Conservation (phyloP, 2,329 filamentous ascomycete species). For the Alternaria burnsii region DNA sequence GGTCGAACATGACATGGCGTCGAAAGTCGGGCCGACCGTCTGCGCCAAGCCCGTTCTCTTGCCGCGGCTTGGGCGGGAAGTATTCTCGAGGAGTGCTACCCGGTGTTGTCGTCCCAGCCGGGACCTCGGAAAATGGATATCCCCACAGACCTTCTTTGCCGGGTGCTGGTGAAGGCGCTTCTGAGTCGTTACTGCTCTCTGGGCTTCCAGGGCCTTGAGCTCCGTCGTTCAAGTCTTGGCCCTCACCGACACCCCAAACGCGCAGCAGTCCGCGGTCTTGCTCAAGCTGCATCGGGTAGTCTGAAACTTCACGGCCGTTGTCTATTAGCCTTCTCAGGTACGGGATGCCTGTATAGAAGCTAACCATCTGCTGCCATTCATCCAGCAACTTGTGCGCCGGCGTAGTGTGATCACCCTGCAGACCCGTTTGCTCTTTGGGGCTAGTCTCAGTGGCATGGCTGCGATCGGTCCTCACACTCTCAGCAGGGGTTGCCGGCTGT, state of each 20-base stretch:
- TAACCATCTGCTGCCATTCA: constrained; percentile 65
- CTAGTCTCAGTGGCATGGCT: constrained; percentile 25
- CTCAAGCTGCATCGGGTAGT: constrained; percentile 80
- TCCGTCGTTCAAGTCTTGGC: constrained; percentile 65
- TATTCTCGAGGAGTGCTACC: constrained; percentile 34
- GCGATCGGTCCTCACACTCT: constrained; percentile 41
- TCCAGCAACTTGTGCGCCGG: constrained; percentile 82
- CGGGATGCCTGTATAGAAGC: constrained; percentile 62
- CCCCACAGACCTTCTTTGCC: constrained; percentile 60
- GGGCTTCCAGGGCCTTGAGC: constrained; percentile 47
- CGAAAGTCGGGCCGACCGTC: constrained; percentile 65
- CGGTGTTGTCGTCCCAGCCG: constrained; percentile 40
- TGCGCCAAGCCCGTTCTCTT: constrained; percentile 60
- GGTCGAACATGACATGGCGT: constrained; percentile 57
- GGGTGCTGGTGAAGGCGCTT: constrained; percentile 52
- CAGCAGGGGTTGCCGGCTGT: constrained; percentile 45
- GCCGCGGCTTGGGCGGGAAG: constrained; percentile 30
- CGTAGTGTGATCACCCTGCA: constrained; percentile 87
- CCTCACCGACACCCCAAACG: constrained; percentile 81
- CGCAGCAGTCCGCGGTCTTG: constrained; percentile 76
- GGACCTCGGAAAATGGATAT: constrained; percentile 51
- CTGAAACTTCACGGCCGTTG: constrained; percentile 64
- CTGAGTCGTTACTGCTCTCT: constrained; percentile 50
- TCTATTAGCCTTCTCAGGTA: constrained; percentile 70
- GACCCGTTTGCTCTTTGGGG: constrained; percentile 50